These are phyloP conservation scores for Solanum dulcamara DNA, from an alignment of 257 asterid genomes.

Conservation along the genomic window DNA sequence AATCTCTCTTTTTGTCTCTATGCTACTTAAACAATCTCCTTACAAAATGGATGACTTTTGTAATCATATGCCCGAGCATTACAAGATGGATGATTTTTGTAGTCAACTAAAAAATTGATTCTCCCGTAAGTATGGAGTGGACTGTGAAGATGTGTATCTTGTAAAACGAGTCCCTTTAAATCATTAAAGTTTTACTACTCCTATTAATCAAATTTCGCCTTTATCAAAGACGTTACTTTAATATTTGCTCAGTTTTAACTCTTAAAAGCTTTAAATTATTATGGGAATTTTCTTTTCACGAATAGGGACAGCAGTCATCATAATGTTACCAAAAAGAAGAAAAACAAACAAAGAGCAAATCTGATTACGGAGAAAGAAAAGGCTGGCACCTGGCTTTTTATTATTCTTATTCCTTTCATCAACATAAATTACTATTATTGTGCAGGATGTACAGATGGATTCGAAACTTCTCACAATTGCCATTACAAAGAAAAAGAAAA, in stretches of 20 bases:
- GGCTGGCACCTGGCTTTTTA: not conserved
- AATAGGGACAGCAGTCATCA: not conserved
- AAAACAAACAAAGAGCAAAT: not conserved
- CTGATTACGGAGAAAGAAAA: not conserved
- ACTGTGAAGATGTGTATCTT: not conserved
- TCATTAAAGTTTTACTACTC: not conserved
- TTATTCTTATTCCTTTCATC: conserved; percentile 4
- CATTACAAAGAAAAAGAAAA: conserved; percentile 1
- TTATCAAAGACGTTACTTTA: not conserved
- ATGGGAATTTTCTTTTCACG: not conserved
- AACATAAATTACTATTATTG: conserved; percentile 10
- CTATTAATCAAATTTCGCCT: not conserved
- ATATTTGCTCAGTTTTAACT: not conserved
- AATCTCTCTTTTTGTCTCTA: no score
- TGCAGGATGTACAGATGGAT: conserved; percentile 17
- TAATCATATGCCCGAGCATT: no score
- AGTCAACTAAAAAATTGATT: no score
- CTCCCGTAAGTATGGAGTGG: not conserved
- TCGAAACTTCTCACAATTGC: not conserved
- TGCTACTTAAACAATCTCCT: no score
- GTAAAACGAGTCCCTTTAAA: not conserved
- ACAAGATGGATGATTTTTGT: not conserved
- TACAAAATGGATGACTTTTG: not conserved
- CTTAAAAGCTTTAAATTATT: not conserved
- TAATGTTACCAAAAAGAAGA: not conserved